These are phyloP conservation scores for Talaromyces funiculosus DNA, from an alignment of 2,329 filamentous ascomycete genomes.

Conservation along the genomic window DNA sequence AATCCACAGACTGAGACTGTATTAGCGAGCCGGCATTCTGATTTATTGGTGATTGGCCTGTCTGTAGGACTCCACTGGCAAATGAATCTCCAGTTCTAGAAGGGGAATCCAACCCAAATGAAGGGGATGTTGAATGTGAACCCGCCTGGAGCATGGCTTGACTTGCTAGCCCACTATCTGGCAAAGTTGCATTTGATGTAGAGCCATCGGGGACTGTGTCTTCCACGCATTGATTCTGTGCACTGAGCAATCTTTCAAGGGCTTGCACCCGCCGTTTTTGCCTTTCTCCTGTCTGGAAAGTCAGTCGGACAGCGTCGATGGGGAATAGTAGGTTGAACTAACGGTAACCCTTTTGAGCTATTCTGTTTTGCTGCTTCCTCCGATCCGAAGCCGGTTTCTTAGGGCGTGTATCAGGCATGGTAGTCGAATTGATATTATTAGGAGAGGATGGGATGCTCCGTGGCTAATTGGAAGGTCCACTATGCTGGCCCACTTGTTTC, in stretches of 20 bases:
- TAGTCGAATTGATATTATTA: background rate
- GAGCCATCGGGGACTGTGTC: background rate
- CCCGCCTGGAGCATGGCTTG: background rate
- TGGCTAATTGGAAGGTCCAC: background rate
- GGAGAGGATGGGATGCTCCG: background rate
- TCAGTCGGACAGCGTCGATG: background rate
- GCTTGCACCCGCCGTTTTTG: constrained; percentile 5
- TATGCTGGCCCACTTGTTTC: background rate
- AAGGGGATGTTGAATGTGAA: background rate
- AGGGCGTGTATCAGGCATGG: background rate
- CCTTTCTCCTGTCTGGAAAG: background rate
- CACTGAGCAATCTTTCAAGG: background rate
- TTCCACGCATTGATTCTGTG: background rate
- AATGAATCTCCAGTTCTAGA: background rate
- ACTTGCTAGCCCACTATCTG: background rate
- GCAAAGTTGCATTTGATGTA: background rate
- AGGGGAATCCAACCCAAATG: background rate
- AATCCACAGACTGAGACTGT: background rate
- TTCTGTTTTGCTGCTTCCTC: constrained; percentile 40
- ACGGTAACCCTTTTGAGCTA: constrained; percentile 13
- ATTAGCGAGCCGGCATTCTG: background rate
- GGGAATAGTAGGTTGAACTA: constrained; percentile 12
- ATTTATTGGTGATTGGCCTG: background rate
- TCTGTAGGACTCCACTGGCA: background rate
- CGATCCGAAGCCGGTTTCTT: constrained; percentile 11